phyloP scores from a whole-genome alignment of 1,284 basidiomycete species.

The Ustilago vetiveriae region DNA sequence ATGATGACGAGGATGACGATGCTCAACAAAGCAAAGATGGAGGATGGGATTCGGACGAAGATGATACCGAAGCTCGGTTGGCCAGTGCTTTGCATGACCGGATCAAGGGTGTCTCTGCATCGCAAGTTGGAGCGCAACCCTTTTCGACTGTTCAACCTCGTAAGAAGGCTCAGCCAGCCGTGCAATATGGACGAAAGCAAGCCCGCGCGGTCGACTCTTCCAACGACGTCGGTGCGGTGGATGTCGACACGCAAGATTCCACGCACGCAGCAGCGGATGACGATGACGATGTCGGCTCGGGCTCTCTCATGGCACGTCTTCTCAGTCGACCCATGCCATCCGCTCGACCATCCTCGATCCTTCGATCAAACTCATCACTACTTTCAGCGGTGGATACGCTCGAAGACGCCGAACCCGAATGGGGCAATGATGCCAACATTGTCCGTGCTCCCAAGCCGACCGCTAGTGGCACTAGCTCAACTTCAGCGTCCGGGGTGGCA shows the following conservation, averaged over 20 bases:
- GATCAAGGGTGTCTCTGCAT: neutral
- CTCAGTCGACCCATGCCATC: neutral
- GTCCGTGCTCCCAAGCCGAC: slow-evolving; percentile 31
- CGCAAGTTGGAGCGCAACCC: neutral
- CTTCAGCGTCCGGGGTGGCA: too few relatives aligned
- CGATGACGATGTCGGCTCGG: slow-evolving; percentile 1
- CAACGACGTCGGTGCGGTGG: slow-evolving; percentile 1
- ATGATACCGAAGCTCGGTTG: slow-evolving; percentile 14
- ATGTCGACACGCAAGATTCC: slow-evolving; percentile 5
- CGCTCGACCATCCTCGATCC: neutral
- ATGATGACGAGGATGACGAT: slow-evolving; percentile 20
- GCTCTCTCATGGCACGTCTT: slow-evolving; percentile 27
- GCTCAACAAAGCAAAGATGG: neutral
- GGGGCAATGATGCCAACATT: slow-evolving; percentile 47
- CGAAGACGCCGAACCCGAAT: slow-evolving; percentile 44
- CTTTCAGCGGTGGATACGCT: slow-evolving; percentile 14
- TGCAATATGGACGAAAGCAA: slow-evolving; percentile 24
- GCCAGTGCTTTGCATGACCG: slow-evolving; percentile 19
- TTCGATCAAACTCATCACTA: neutral
- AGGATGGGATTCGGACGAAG: slow-evolving; percentile 32
- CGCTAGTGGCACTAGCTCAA: slow-evolving; percentile 4
- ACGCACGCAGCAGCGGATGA: neutral
- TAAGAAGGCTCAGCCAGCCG: neutral
- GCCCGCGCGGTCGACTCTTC: neutral
- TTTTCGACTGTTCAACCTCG: neutral